Evolutionary conservation across 768 basidiomycete genomes (phyloP).

Genomic region (Leccinum obscurum): DNA sequence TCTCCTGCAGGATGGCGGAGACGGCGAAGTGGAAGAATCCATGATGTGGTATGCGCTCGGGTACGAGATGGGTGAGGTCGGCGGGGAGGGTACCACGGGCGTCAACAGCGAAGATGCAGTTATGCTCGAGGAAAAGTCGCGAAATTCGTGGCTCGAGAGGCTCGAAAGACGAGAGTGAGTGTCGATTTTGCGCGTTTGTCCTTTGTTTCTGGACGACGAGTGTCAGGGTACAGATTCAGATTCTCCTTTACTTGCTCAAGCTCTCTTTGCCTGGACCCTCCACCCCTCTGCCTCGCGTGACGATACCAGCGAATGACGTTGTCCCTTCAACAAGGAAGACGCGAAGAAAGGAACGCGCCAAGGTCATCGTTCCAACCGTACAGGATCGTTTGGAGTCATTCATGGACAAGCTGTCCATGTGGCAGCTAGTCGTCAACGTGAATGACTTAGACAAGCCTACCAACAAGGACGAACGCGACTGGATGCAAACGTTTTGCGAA

Average conservation of each 20-base stretch:
- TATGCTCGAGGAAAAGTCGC: conserved; percentile 53
- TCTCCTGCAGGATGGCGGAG: conserved; percentile 57
- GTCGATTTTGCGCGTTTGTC: conserved; percentile 13
- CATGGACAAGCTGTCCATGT: conserved; percentile 79
- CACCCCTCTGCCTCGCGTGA: conserved; percentile 30
- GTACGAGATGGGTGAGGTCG: conserved; percentile 47
- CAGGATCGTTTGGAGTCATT: conserved; percentile 66
- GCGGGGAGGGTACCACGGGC: conserved; percentile 31
- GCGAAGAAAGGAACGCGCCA: conserved; percentile 23
- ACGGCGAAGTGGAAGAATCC: conserved; percentile 63
- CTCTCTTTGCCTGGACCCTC: conserved; percentile 57
- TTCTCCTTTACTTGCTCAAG: conserved; percentile 66
- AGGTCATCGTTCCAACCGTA: conserved; percentile 21
- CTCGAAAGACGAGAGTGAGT: conserved; percentile 69
- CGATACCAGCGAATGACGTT: conserved; percentile 25
- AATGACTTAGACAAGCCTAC: conserved; percentile 31
- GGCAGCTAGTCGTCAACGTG: conserved; percentile 59
- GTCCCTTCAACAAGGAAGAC: conserved; percentile 35
- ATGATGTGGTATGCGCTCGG: conserved; percentile 77
- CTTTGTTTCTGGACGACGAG: conserved; percentile 7
- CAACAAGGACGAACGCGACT: conserved; percentile 49
- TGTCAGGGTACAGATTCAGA: conserved; percentile 72
- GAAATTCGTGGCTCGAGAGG: conserved; percentile 55
- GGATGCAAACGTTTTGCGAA: conserved; percentile 74
- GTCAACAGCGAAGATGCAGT: conserved; percentile 22